A percentile compares a stretch with the other conserved stretches of the same genome.
phyloP scores from a whole-genome alignment of 202 grass and related monocot genomes.

The Cymbopogon flexuosus region DNA sequence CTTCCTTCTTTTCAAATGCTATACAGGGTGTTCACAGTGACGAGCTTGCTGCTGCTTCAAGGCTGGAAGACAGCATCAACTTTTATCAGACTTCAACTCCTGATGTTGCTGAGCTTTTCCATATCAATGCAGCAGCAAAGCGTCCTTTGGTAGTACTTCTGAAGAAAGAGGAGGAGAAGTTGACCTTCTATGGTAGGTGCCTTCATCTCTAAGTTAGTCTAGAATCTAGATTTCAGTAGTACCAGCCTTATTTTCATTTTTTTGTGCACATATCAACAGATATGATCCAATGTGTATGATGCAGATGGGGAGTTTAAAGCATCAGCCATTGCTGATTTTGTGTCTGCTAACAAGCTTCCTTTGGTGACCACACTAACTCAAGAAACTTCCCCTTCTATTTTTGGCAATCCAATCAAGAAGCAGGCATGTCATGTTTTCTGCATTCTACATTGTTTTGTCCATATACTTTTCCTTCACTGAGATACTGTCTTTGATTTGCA shows the following conservation, averaged over 20 bases:
- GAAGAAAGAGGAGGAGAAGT: conserved; percentile 87
- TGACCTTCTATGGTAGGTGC: conserved; percentile 80
- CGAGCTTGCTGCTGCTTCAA: conserved; percentile 78
- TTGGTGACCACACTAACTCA: conserved; percentile 71
- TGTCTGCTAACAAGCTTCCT: conserved; percentile 81
- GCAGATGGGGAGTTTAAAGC: conserved; percentile 81
- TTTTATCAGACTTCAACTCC: conserved; percentile 80
- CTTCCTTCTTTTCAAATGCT: conserved; percentile 16
- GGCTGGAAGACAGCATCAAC: conserved; percentile 73
- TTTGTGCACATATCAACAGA: not conserved
- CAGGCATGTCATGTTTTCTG: conserved; percentile 47
- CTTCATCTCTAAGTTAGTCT: conserved; percentile 18
- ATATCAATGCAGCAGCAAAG: conserved; percentile 63
- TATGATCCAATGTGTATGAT: conserved; percentile 15
- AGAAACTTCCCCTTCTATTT: conserved; percentile 67
- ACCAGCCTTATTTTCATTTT: not conserved
- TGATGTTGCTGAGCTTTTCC: conserved; percentile 83
- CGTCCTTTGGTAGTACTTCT: conserved; percentile 63
- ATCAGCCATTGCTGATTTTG: conserved; percentile 65
- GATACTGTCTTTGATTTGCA: conserved; percentile 1
- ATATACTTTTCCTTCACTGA: conserved; percentile 14
- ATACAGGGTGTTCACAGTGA: conserved; percentile 66
- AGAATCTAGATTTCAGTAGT: conserved; percentile 9
- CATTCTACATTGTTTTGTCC: not conserved
- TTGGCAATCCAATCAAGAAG: conserved; percentile 92